Conservation (phyloP, 306 rosid genomes). For the Castanopsis chinensis region DNA sequence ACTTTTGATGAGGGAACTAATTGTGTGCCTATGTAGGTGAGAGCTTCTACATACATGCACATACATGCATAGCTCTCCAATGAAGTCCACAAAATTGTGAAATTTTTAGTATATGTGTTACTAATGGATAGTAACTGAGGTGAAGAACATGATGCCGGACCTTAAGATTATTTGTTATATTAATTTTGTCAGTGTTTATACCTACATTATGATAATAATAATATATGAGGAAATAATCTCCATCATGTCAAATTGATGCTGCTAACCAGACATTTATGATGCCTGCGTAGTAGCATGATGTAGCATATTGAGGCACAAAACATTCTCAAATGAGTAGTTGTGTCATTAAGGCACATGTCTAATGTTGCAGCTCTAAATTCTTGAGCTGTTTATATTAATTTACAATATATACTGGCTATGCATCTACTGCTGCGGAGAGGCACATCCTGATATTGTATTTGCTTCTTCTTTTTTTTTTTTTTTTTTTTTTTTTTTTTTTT, state of each 20-base stretch:
- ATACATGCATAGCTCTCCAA: not conserved
- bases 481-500: not conserved
- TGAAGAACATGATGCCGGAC: not conserved
- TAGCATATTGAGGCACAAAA: not conserved
- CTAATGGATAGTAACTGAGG: not conserved
- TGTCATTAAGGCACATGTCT: not conserved
- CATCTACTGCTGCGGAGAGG: not conserved
- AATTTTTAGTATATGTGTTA: not conserved
- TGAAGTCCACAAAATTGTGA: not conserved
- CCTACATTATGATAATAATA: not conserved
- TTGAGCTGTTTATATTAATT: not conserved
- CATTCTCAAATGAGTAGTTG: not conserved
- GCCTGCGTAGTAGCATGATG: not conserved
- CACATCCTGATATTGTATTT: not conserved
- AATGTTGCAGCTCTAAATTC: too few species aligned
- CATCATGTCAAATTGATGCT: not conserved
- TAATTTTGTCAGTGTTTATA: not conserved
- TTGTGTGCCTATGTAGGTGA: not conserved
- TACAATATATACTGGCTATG: not conserved
- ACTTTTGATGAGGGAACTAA: not conserved
- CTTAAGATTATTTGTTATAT: too few species aligned
- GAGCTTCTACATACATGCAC: conserved; percentile 5
- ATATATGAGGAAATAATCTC: not conserved
- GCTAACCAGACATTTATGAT: not conserved
- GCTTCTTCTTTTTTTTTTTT: not conserved